Base-by-base conservation (phyloP, 805 yeast genomes). In the Alloascoidea africana region DNA sequence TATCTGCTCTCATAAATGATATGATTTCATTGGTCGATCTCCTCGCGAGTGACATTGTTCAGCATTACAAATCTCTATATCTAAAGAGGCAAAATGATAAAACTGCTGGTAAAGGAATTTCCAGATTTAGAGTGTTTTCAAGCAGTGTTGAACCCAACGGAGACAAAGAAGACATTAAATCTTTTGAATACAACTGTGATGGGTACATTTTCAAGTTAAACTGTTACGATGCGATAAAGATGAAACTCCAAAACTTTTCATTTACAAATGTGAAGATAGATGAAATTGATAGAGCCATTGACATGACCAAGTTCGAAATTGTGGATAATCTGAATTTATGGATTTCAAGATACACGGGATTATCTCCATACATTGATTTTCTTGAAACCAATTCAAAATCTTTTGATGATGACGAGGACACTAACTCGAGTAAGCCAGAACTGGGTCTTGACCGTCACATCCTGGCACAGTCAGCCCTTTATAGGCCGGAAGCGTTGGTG, bases 231-330 rank as follows among this genome's bases (percentile, higher is more conserved):
- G 42, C 50, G 4, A 54, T 51, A 4, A 47, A 51, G 27, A 32
- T 46, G 30, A 46, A 49, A 11, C 44, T 60, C 8, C 46, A 51
- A 5, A 47, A 55, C 5, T 52, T 43, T 39, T 39, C 47, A n/a
- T 46, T 54, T 14, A 50, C 56, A 3, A 46, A 46, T 18, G 44
- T 44, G 37, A 56, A 56, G 38, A 40, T 53, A 5, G 56, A 54
- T 15, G 46, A 51, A 38, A 37, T 52, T 37, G 50, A 50, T 35
- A 33, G 38, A 5, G 43, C 48, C 5, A 44, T 51, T 17, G 41
- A 43, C 32, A 4, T 6, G 4, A 30, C 16, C 3, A 76, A 79
- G 38, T 72, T 70, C 18, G 66, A 72, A 16, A 64, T 79, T 82
- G 81, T 52, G 60, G 72, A 40, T 79, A 87, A 1, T 65, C 78